Evolutionary conservation across 495 filamentous ascomycete species (phyloP), one percentile per base, ranked within the genome.

Genomic region (Daldinia loculata): DNA sequence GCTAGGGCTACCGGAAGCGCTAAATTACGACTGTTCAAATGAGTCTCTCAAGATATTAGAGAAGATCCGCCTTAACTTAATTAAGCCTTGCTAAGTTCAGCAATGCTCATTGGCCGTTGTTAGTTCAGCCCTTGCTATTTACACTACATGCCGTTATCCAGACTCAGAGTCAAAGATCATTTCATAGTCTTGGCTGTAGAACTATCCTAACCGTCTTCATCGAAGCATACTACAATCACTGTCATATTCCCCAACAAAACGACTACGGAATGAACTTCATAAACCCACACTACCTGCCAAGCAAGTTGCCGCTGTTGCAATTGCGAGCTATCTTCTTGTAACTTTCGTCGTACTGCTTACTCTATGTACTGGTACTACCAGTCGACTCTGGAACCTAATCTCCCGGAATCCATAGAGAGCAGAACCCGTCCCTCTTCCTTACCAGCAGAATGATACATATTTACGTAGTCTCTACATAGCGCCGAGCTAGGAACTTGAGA

Each of bases 311-410:
- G 52, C 62, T 39, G 70, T 73, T 66, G 61, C 66, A 73, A 56
- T 66, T 34, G 62, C 66, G 41, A 69, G 55, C 58, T 58, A 43
- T 22, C 50, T 62, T 52, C 34, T 30, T 39, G 38, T 30, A 24
- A 36, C 29, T 36, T 36, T 68, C 56, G 60, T 56, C 39, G 61
- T 69, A 61, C 50, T 73, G 70, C 70, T 73, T 73, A 73, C 70
- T 73, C 65, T 53, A 66, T 57, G 68, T 71, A 67, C 63, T 39
- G 51, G 58, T 69, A 73, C 70, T 66, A 57, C 39, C 19, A 34
- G 34, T 43, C 32, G 45, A 66, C 51, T 66, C 70, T 73, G 70
- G 70, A 59, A 63, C 41, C 43, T 69, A 73, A 73, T 73, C 70
- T 73, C 70, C 70, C 62, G 70, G 62, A 69, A 53, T 29, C 66